Percentiles rank a stretch among this genome's conserved stretches.
These are phyloP conservation scores for Acanthochlamys bracteata DNA, from an alignment of 106 monocot genomes.

Conservation along the genomic window DNA sequence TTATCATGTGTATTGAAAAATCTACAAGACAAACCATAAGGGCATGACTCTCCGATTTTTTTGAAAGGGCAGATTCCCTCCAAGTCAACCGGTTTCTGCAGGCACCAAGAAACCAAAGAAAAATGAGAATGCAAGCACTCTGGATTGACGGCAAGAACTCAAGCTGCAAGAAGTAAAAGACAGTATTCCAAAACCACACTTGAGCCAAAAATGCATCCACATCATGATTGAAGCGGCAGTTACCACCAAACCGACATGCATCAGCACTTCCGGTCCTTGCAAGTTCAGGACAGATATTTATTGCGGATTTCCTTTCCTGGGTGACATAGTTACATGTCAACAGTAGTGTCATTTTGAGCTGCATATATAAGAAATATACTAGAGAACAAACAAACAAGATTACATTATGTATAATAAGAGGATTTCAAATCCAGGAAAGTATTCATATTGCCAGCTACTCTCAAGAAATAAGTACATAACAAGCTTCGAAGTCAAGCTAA, in stretches of 20 bases:
- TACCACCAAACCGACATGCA: conserved; percentile 41
- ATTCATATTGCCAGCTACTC: neutral
- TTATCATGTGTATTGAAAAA: conserved; percentile 48
- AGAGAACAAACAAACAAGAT: too few relatives aligned
- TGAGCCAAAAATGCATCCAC: conserved; percentile 61
- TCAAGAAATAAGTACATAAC: neutral
- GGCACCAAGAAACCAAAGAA: conserved; percentile 2
- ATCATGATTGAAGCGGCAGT: conserved; percentile 88
- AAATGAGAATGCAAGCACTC: too few relatives aligned
- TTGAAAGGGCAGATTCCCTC: conserved; percentile 77
- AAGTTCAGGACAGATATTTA: conserved; percentile 64
- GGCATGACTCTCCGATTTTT: conserved; percentile 36
- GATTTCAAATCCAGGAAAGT: too few relatives aligned
- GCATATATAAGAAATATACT: neutral
- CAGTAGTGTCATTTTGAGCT: neutral
- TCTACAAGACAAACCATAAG: conserved; percentile 84
- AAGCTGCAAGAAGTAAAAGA: neutral
- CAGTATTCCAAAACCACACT: conserved; percentile 19
- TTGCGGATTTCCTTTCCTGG: conserved; percentile 62
- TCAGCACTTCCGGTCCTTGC: conserved; percentile 51
- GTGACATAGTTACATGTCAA: neutral
- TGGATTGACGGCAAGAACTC: too few relatives aligned
- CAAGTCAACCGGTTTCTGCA: conserved; percentile 83
- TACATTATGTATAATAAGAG: too few relatives aligned
- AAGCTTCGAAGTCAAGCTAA: neutral